Evolutionary conservation across 768 basidiomycete species (phyloP).

Genomic region (Tylopilus sp.): DNA sequence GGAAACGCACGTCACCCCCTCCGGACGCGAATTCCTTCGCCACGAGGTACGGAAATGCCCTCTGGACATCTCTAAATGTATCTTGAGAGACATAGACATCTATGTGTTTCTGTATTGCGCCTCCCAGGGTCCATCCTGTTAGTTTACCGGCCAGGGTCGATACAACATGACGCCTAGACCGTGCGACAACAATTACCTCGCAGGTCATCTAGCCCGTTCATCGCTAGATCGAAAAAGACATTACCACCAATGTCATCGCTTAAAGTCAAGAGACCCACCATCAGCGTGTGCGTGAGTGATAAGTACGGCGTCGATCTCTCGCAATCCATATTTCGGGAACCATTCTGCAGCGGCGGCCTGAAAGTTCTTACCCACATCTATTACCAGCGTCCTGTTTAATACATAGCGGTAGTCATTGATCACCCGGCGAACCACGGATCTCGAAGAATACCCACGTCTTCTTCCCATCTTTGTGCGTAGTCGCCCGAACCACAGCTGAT

Average conservation of each 20-base stretch:
- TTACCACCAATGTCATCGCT: neutral
- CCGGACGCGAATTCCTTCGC: slow-evolving; percentile 74
- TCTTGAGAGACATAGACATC: slow-evolving; percentile 68
- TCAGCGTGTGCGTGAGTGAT: slow-evolving; percentile 90
- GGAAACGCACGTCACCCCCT: slow-evolving; percentile 61
- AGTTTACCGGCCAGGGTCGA: neutral
- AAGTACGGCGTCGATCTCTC: slow-evolving; percentile 70
- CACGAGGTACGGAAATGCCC: slow-evolving; percentile 81
- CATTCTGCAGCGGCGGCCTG: slow-evolving; percentile 51
- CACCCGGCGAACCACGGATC: slow-evolving; percentile 2
- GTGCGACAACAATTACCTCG: slow-evolving; percentile 48
- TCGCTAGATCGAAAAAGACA: slow-evolving; percentile 44
- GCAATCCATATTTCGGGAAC: slow-evolving; percentile 71
- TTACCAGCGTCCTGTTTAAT: slow-evolving; percentile 62
- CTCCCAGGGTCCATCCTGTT: slow-evolving; percentile 69
- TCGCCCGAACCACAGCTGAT: slow-evolving; percentile 58
- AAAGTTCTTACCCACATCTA: slow-evolving; percentile 87
- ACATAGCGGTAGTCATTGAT: neutral
- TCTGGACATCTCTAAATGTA: slow-evolving; percentile 64
- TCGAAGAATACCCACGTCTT: slow-evolving; percentile 43
- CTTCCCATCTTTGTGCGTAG: slow-evolving; percentile 33
- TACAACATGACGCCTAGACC: neutral
- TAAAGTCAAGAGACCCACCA: slow-evolving; percentile 35
- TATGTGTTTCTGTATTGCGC: slow-evolving; percentile 65
- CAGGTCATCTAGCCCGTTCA: slow-evolving; percentile 88